Evolutionary conservation across 805 yeast species (phyloP), one percentile per base, ranked within the genome.

Genomic region (Myxozyma vanderwaltii): DNA sequence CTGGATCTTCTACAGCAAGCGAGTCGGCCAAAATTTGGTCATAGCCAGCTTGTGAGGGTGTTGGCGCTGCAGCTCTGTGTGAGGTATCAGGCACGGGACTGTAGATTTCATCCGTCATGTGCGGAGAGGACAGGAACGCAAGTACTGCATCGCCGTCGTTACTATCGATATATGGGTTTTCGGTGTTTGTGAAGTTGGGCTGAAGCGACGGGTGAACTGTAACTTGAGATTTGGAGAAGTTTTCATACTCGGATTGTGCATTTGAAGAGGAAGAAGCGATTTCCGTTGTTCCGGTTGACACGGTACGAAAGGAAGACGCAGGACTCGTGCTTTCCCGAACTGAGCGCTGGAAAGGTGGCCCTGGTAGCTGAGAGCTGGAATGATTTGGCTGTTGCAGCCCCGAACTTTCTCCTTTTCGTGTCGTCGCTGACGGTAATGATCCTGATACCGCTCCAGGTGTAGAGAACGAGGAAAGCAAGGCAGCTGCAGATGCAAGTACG

Each of bases 121-220:
- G 36, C 12, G 52, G 19, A 1, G 62, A 45, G 23, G 62, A 46
- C 21, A 63, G 51, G 29, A 62, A 59, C 6, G 46, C 59, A 21
- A 54, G 26, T 8, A 63, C 66, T 1, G 40, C 66, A 33, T 36
- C 49, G 36, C 67, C 67, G 38, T 63, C 65, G 35, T 35, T 35
- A 2, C 27, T 24, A 45, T 48, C 41, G 17, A n/a, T 27, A 35
- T 44, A 36, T 24, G 36, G 13, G n/a, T 24, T 29, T 7, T 27
- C 4, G 13, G 35, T n/a, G 29, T 17, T 7, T 36, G 35, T 3
- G 5, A 19, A 8, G 6, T 17, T 15, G 27, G 38, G 17, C 7
- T 23, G 19, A 15, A 10, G n/a, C 1, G 40, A 12, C 15, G 36
- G 10, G 10, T 10, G 45, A 24, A 3, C 23, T 15, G 40, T 12